phyloP scores from a whole-genome alignment of 805 yeast species.

The Kazachstania bromeliacearum region DNA sequence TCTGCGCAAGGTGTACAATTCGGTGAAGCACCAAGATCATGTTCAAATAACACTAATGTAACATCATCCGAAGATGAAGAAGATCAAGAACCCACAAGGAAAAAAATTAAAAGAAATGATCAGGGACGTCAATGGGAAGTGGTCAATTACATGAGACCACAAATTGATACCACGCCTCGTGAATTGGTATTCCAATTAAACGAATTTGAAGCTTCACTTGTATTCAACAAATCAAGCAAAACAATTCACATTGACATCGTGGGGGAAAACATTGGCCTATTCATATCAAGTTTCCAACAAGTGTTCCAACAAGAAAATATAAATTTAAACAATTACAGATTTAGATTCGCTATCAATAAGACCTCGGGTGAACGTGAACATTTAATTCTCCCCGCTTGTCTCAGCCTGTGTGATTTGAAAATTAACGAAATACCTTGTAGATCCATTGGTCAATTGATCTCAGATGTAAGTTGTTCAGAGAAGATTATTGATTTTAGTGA shows the following conservation, averaged over 20 bases:
- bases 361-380: constrained; percentile 4
- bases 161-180: constrained; percentile 29
- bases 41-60: neutral
- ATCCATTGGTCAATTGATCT: constrained; percentile 13
- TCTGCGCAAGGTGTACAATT: constrained; percentile 1
- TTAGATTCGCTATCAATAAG: constrained; percentile 5
- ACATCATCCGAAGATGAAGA: constrained; percentile 2
- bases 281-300: constrained; percentile 3
- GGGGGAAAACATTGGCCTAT: constrained; percentile 4
- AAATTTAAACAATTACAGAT: constrained; percentile 7
- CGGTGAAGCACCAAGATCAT: neutral
- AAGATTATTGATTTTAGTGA: constrained; percentile 9
- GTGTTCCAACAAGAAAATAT: constrained; percentile 5
- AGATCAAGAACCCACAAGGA: neutral
- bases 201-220: constrained; percentile 19
- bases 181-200: constrained; percentile 35
- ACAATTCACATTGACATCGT: constrained; percentile 15
- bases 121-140: constrained; percentile 9
- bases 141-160: constrained; percentile 36
- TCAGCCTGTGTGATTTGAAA: constrained; percentile 13
- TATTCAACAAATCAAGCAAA: constrained; percentile 25
- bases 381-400: constrained; percentile 15
- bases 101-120: constrained; percentile 1
- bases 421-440: constrained; percentile 13
- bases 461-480: constrained; percentile 9